Evolutionary conservation across 129 eudicot species (phyloP).

Genomic region (Flaveria brownii): DNA sequence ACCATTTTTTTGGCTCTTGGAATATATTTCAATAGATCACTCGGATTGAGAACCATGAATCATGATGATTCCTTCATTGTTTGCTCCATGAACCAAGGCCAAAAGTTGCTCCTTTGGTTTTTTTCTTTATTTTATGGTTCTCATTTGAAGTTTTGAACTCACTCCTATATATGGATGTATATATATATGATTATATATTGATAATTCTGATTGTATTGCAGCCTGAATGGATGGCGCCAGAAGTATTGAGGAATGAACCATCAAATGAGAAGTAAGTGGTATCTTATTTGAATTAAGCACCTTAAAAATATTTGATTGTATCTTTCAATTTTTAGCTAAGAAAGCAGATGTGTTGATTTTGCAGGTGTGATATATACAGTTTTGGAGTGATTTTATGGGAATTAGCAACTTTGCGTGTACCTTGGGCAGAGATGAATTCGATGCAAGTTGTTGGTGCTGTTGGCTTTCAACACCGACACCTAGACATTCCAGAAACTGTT

Average conservation of each 20-base stretch:
- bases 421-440: constrained; percentile 89
- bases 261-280: constrained; percentile 80
- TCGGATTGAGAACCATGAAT: neutral
- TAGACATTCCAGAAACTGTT: constrained; percentile 62
- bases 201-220: constrained; percentile 37
- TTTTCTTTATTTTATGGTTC: too few relatives aligned
- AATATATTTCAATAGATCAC: neutral
- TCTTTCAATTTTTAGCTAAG: constrained; percentile 24
- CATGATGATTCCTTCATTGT: neutral
- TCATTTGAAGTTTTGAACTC: too few relatives aligned
- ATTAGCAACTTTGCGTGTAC: constrained; percentile 74
- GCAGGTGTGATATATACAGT: constrained; percentile 81
- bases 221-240: constrained; percentile 99
- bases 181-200: neutral
- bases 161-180: neutral
- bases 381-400: constrained; percentile 90
- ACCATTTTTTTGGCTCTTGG: constrained; percentile 3
- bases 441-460: constrained; percentile 99
- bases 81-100: neutral
- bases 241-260: constrained; percentile 85
- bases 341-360: constrained; percentile 21
- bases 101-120: neutral
- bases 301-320: neutral
- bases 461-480: constrained; percentile 80
- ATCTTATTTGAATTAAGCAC: neutral